Base-by-base conservation (phyloP, 139 green algal species). In the Astrephomene gubernaculifera region DNA sequence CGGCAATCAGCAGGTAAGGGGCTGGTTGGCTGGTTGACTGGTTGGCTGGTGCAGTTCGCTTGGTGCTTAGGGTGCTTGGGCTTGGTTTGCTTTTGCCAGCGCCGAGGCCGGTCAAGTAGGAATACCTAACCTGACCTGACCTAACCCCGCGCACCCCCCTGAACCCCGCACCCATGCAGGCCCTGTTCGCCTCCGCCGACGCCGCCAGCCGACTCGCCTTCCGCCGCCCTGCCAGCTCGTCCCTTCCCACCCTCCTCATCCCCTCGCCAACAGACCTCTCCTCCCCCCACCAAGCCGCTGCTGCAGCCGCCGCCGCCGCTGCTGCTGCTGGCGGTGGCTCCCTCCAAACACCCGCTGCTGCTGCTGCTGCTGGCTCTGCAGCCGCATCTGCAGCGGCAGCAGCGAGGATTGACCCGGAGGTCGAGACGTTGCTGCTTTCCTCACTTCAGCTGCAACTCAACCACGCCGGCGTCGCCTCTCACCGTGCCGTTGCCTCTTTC, bases 381-480 rank as follows among this genome's bases (percentile, higher is more conserved):
- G n/a, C n/a, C n/a, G n/a, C n/a, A n/a, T n/a, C n/a, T n/a, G n/a
- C n/a, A n/a, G n/a, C n/a, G n/a, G n/a, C 36, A 33, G 36, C 74
- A 0, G 75, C 75, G 6, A 27, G 39, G 19, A 61, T 84, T 4
- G 78, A 84, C 21, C 78, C 78, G 2, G 78, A 84, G 5, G 78
- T 84, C 1, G 78, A 84, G 43, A 52, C 38, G 78, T 63, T 84
- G 17, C 78, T 84, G 78, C 63, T 84, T 0, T 67, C 43, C 19
- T 84, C 78, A 6, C 61, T 84, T 61, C 78, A 84, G 60, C 78
- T 84, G n/a, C 78, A 84, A 41, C 78, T 84, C 0, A 39, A 2
- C 63, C 61, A 84, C 60, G 78, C 78, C 1, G 78, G 78, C 8
- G 43, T 74, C 31, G 78, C 31, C 3, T 14, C 24, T 2, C 78